A percentile compares a stretch with the other conserved stretches of the same genome.
Evolutionary conservation across 2,329 filamentous ascomycete genomes (phyloP).

Genomic region (Pseudogymnoascus sp.): DNA sequence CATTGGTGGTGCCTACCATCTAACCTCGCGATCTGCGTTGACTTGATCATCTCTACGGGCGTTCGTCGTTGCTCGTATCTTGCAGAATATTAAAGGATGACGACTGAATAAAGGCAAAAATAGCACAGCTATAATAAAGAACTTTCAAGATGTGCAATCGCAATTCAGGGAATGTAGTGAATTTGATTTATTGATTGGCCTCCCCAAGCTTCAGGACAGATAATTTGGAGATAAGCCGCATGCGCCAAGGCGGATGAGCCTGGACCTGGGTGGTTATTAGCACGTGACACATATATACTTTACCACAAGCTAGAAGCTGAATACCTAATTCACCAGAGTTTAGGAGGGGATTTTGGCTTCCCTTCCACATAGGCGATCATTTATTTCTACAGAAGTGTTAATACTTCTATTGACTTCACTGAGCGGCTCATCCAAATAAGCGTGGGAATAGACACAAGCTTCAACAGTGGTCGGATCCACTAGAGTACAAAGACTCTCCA

Average conservation of each 20-base stretch:
- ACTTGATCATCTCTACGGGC: slow-evolving; percentile 56
- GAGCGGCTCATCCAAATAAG: not conserved
- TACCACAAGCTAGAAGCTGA: not conserved
- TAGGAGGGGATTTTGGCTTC: not conserved
- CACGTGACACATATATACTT: not conserved
- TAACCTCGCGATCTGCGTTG: slow-evolving; percentile 88
- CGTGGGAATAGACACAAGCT: not conserved
- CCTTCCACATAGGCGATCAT: not conserved
- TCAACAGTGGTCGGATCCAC: not conserved
- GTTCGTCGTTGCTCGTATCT: not conserved
- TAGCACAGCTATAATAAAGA: not conserved
- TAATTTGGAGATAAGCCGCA: slow-evolving; percentile 4
- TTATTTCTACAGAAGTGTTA: not conserved
- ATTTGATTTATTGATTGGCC: slow-evolving; percentile 2
- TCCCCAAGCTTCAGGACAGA: not conserved
- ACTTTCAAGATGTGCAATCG: slow-evolving; percentile 6
- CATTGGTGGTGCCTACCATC: slow-evolving; percentile 55
- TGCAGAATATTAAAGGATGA: not conserved
- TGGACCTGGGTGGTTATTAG: slow-evolving; percentile 5
- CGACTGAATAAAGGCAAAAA: not conserved
- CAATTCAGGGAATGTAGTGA: slow-evolving; percentile 11
- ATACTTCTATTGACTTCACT: not conserved
- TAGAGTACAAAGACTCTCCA: not conserved
- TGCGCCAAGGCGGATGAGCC: not conserved
- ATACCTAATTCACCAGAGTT: not conserved